Evolutionary conservation across 192 early-diverging fungal genomes (phyloP).

Genomic region (Paraglomus brasilianum): DNA sequence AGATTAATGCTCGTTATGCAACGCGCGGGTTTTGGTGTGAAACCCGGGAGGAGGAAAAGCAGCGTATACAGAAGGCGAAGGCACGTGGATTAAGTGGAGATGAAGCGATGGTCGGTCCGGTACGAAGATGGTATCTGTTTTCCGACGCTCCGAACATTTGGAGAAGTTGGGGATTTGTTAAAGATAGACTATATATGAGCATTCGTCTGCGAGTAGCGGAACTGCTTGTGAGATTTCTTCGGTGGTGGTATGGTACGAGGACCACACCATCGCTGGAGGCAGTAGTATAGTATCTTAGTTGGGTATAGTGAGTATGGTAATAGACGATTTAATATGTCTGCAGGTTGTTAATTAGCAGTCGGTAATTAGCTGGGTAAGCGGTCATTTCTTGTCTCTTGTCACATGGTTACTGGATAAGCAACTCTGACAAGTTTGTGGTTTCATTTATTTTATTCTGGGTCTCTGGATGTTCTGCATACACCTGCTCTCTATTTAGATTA

Average conservation of each 20-base stretch:
- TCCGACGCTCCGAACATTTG: conserved; percentile 40
- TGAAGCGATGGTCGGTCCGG: conserved; percentile 35
- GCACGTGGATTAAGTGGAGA: conserved; percentile 32
- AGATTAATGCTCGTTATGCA: conserved; percentile 46
- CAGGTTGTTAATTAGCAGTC: no score
- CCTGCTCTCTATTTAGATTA: no score
- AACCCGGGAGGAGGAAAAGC: conserved; percentile 41
- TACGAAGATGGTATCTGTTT: conserved; percentile 45
- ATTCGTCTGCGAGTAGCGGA: conserved; percentile 40
- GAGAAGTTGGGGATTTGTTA: conserved; percentile 37
- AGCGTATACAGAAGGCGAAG: conserved; percentile 30
- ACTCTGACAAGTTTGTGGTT: no score
- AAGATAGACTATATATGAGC: conserved; percentile 38
- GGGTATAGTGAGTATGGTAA: not conserved
- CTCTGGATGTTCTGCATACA: no score
- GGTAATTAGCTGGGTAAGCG: no score
- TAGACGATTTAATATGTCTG: no score
- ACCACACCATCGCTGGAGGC: not conserved
- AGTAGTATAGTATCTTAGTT: not conserved
- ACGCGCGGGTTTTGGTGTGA: conserved; percentile 50
- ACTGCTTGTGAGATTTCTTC: conserved; percentile 32
- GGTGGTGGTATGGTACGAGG: conserved; percentile 39
- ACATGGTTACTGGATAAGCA: no score
- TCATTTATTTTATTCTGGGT: no score
- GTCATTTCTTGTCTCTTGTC: no score